phyloP scores from a whole-genome alignment of 176 grass and related monocot genomes.

The Musa acuminata region DNA sequence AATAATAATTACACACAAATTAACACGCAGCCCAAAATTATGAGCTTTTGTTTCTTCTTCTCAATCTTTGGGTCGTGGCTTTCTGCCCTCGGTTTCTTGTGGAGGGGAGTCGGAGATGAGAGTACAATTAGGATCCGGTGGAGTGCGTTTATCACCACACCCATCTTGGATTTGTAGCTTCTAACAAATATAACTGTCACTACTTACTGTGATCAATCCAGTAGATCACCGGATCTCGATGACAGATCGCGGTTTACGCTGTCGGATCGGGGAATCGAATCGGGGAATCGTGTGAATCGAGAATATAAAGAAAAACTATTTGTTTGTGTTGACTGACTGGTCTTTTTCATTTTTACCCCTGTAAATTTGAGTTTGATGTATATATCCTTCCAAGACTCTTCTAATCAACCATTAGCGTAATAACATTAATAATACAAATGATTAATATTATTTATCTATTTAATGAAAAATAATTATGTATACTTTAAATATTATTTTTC shows the following conservation, averaged over 20 bases:
- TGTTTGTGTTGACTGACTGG: too few species aligned
- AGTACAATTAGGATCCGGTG: neutral
- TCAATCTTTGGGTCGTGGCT: too few species aligned
- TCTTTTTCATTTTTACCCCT: too few species aligned
- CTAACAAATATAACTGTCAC: neutral
- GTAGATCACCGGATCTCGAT: neutral
- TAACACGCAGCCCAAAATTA: neutral
- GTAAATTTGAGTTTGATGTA: too few species aligned
- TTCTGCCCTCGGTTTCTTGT: too few species aligned
- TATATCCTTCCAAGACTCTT: neutral
- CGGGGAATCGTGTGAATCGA: too few species aligned
- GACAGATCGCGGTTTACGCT: neutral
- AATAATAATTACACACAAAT: neutral
- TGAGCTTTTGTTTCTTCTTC: neutral
- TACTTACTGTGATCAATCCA: neutral
- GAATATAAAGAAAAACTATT: too few species aligned
- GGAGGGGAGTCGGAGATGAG: neutral
- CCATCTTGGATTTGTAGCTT: too few species aligned
- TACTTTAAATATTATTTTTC: too few species aligned
- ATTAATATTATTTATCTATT: neutral
- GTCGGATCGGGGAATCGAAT: neutral
- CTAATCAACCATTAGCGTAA: neutral
- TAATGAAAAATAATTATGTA: too few species aligned
- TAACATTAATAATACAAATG: neutral
- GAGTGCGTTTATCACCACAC: too few species aligned